Evolutionary conservation across 164 flowering plant genomes (phyloP).

Genomic region (Annona cherimola): DNA sequence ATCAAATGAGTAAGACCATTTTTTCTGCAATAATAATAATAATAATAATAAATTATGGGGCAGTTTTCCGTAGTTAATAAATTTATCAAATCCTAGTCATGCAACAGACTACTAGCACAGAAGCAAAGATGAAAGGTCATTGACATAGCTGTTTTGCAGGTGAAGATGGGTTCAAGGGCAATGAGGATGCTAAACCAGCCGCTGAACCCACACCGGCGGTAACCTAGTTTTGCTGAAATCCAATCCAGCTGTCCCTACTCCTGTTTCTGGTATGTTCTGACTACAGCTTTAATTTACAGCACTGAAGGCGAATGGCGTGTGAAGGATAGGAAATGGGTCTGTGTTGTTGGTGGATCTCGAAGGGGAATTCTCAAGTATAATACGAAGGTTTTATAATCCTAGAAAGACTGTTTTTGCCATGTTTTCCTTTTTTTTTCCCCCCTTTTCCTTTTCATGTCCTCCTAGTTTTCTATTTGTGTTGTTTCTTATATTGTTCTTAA

Average conservation of each 20-base stretch:
- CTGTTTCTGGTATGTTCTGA: not conserved
- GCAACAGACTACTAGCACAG: not conserved
- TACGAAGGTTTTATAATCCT: not conserved
- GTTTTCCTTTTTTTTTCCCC: not conserved
- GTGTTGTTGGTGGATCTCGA: not conserved
- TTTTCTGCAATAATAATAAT: not conserved
- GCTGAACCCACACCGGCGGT: conserved; percentile 32
- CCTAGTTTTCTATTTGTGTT: not conserved
- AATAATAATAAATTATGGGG: not conserved
- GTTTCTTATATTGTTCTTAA: too few species aligned
- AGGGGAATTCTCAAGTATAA: not conserved
- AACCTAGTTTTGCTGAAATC: not conserved
- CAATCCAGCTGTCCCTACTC: not conserved
- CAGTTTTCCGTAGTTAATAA: not conserved
- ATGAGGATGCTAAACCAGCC: conserved; percentile 42
- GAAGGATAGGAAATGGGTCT: not conserved
- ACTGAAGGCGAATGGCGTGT: conserved; percentile 1
- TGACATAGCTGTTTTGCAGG: conserved; percentile 21
- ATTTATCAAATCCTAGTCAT: not conserved
- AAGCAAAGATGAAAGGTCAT: not conserved
- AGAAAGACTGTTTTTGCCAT: not conserved
- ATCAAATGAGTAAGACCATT: too few species aligned
- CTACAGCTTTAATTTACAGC: not conserved
- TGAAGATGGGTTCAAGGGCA: conserved; percentile 43
- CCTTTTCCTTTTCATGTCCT: not conserved